Evolutionary conservation across 148 eudicot genomes (phyloP), one percentile per base, ranked within the genome.

Genomic region (Cornus florida): DNA sequence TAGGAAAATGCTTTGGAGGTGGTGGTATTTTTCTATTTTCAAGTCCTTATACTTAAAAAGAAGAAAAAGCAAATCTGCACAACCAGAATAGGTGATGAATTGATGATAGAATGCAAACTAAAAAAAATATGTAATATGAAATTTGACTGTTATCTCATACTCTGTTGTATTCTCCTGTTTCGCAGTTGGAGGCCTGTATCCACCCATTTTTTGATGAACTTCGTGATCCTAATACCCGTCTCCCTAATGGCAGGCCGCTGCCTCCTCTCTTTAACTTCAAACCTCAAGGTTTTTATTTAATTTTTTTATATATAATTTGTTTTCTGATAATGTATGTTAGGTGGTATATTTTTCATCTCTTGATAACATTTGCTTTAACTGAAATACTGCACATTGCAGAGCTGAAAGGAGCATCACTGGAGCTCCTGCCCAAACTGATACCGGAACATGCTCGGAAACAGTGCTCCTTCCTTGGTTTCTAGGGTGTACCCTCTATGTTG

Each of bases 381-480:
- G 28, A 20, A 10, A 41, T 35, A 35, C 19, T 66, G 50, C 35
- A 23, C 39, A 35, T 64, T 28, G 65, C 81, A 84, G 83, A 84
- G 81, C 69, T 84, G 70, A 84, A 84, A 74, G 81, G 78, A 57
- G 86, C 81, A 33, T 77, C 86, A 17, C 22, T 66, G 43, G 86
- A 84, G 73, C 76, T 84, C 6, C 67, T 84, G 28, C 14, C 71
- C 66, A 84, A 84, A 64, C 78, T 80, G 75, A 77, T 80, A 31
- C 86, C 86, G 17, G 81, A 80, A 57, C 83, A 84, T 80, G 86
- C 81, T 16, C 70, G 78, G 35, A 84, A 77, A 78, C 86, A 84
- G 74, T 80, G 78, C 20, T 66, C 83, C 33, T 72, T 80, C 43
- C 77, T 83, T n/a, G 69, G 77, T 24, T 67, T 65, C 62, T 77